Conservation (phyloP, 306 rosid genomes). For the Phaseolus lunatus region DNA sequence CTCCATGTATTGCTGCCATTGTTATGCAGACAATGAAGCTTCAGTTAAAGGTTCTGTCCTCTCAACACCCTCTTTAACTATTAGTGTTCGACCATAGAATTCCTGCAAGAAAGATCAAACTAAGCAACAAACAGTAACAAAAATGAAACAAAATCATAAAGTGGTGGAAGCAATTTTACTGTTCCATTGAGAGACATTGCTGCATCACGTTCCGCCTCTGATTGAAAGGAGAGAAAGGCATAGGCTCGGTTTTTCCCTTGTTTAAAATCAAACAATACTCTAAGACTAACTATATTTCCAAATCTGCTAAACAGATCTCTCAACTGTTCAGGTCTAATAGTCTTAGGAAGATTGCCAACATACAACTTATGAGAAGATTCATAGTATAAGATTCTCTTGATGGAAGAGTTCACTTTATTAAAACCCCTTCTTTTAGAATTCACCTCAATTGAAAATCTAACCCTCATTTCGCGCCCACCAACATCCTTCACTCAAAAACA, state of each 20-base stretch:
- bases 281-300: constrained; percentile 57
- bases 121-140: not conserved
- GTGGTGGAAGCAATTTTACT: constrained; percentile 41
- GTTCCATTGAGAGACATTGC: constrained; percentile 61
- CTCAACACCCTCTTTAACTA: not conserved
- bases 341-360: constrained; percentile 42
- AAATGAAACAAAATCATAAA: not conserved
- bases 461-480: constrained; percentile 36
- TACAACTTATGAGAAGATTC: constrained; percentile 68
- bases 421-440: constrained; percentile 33
- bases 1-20: not conserved
- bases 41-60: not conserved
- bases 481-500: constrained; percentile 51
- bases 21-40: not conserved
- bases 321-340: not conserved
- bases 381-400: constrained; percentile 51
- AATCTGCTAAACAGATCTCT: not conserved
- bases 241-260: not conserved
- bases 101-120: not conserved
- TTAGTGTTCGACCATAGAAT: not conserved
- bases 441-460: constrained; percentile 24
- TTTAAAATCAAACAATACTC: constrained; percentile 46
- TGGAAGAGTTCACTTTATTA: constrained; percentile 44
- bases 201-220: constrained; percentile 59
- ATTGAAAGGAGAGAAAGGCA: constrained; percentile 65